phyloP scores from a whole-genome alignment of 2,329 filamentous ascomycete genomes.

The Aureobasidium pullulans region DNA sequence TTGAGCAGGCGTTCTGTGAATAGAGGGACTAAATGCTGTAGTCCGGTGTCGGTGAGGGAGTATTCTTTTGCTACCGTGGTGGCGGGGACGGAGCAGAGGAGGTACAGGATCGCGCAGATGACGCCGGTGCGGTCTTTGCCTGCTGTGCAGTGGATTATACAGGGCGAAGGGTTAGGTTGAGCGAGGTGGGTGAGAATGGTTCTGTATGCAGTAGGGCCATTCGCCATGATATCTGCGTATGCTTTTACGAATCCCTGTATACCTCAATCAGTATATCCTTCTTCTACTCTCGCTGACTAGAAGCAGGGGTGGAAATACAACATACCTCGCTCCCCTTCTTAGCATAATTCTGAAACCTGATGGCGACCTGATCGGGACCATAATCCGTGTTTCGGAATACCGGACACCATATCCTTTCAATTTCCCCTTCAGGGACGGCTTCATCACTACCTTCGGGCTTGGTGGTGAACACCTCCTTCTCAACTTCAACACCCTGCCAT shows the following conservation, averaged over 20 bases:
- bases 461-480: constrained; percentile 21
- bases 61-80: constrained; percentile 61
- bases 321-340: constrained; percentile 41
- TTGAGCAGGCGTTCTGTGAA: constrained; percentile 47
- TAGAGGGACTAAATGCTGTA: constrained; percentile 38
- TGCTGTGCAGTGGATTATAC: constrained; percentile 66
- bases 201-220: constrained; percentile 47
- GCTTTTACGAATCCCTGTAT: constrained; percentile 53
- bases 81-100: constrained; percentile 55
- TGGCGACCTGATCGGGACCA: constrained; percentile 54
- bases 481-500: constrained; percentile 24
- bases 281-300: not conserved
- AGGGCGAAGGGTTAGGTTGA: constrained; percentile 29
- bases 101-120: constrained; percentile 57
- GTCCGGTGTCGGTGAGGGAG: constrained; percentile 55
- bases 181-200: constrained; percentile 55
- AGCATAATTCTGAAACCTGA: constrained; percentile 55
- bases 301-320: not conserved
- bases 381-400: constrained; percentile 59
- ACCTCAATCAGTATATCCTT: not conserved
- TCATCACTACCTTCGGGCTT: constrained; percentile 25
- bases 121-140: constrained; percentile 74
- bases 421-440: constrained; percentile 30
- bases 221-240: constrained; percentile 54
- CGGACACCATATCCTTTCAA: constrained; percentile 52